Evolutionary conservation across 176 grass and related monocot genomes (phyloP).

Genomic region (Elymus sibiricus): DNA sequence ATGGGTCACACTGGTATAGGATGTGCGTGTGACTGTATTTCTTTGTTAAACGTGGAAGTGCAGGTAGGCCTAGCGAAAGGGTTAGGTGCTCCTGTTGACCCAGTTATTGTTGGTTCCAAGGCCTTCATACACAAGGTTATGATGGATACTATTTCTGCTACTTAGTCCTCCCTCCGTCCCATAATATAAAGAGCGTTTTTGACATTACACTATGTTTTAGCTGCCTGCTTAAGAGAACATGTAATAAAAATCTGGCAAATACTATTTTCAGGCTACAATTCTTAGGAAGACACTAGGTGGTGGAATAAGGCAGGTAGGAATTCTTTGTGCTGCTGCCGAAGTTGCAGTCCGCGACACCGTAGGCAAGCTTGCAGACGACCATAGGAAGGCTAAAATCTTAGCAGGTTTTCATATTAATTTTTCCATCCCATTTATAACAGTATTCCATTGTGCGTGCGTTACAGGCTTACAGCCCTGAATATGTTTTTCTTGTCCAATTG

Average conservation of each 20-base stretch:
- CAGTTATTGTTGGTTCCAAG: conserved; percentile 67
- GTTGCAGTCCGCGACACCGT: conserved; percentile 66
- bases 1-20: background rate
- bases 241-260: background rate
- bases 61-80: conserved; percentile 93
- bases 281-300: conserved; percentile 92
- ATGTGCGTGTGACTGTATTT: background rate
- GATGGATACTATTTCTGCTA: background rate
- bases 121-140: conserved; percentile 73
- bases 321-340: conserved; percentile 82
- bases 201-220: conserved; percentile 3
- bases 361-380: too few relatives aligned
- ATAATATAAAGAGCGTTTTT: too few relatives aligned
- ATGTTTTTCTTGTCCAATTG: background rate
- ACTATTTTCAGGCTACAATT: conserved; percentile 52
- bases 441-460: background rate
- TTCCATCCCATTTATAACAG: background rate
- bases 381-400: too few relatives aligned
- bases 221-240: background rate
- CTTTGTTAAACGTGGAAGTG: background rate
- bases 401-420: background rate
- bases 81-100: conserved; percentile 81
- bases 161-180: too few relatives aligned
- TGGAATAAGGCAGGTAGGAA: conserved; percentile 84
- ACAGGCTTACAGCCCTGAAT: background rate